These are phyloP conservation scores for Suhomyces atakaporum DNA, from an alignment of 1,139 yeast species.

Conservation along the genomic window DNA sequence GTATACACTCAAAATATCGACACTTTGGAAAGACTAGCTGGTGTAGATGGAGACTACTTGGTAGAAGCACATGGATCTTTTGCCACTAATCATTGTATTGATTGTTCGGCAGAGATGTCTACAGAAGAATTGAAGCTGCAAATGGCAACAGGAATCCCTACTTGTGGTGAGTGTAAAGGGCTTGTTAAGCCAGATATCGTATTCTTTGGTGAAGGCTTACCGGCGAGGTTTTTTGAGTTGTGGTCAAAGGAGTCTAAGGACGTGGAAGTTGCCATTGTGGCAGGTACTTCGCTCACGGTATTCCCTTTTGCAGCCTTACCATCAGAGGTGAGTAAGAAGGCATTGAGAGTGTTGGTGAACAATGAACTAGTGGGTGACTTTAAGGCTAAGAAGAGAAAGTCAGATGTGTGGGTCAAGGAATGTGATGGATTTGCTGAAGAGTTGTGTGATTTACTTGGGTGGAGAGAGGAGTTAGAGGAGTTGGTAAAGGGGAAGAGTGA, in stretches of 20 bases:
- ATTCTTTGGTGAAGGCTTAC: constrained; percentile 88
- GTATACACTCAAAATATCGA: constrained; percentile 93
- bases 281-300: constrained; percentile 89
- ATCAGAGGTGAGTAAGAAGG: constrained; percentile 50
- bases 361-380: constrained; percentile 78
- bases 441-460: constrained; percentile 59
- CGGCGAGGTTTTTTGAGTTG: constrained; percentile 60
- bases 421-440: constrained; percentile 64
- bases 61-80: constrained; percentile 97
- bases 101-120: constrained; percentile 61
- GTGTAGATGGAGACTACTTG: constrained; percentile 60
- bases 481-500: constrained; percentile 20
- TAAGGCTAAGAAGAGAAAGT: constrained; percentile 43
- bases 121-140: constrained; percentile 49
- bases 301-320: constrained; percentile 89
- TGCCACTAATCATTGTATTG: constrained; percentile 79
- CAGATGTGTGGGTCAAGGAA: constrained; percentile 61
- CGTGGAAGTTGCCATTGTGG: constrained; percentile 79
- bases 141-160: constrained; percentile 51
- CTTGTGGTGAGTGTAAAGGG: constrained; percentile 60
- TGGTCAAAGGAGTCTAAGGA: constrained; percentile 66
- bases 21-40: constrained; percentile 85
- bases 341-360: constrained; percentile 70
- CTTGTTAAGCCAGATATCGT: constrained; percentile 90
- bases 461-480: constrained; percentile 55